These are phyloP conservation scores for Tulasnella sp. DNA, from an alignment of 768 basidiomycete genomes.

Conservation along the genomic window DNA sequence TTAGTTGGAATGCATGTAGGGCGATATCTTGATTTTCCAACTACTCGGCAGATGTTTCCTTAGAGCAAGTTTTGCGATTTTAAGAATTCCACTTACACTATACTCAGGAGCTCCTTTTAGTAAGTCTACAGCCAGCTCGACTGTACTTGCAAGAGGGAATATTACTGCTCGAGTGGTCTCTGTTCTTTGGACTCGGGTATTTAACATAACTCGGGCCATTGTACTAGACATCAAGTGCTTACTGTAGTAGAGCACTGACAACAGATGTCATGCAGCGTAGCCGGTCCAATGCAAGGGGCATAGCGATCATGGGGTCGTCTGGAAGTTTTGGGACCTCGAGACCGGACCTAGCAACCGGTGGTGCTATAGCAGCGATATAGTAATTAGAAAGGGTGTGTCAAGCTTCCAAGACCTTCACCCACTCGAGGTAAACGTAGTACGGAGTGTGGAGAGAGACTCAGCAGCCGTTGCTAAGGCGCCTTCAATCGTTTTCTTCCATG, in stretches of 20 bases:
- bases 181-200: conserved; percentile 28
- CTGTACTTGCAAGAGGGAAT: conserved; percentile 67
- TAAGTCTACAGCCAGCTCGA: neutral
- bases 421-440: conserved; percentile 64
- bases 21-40: conserved; percentile 48
- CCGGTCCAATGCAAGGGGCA: conserved; percentile 65
- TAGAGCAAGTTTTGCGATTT: conserved; percentile 41
- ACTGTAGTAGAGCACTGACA: conserved; percentile 63
- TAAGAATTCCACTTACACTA: conserved; percentile 49
- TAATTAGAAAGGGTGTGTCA: neutral
- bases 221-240: conserved; percentile 25
- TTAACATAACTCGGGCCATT: conserved; percentile 22
- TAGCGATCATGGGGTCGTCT: conserved; percentile 54
- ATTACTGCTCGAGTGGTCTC: conserved; percentile 59
- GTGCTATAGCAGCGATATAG: conserved; percentile 12
- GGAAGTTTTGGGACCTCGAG: conserved; percentile 38
- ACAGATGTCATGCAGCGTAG: conserved; percentile 58
- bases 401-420: conserved; percentile 33
- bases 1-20: conserved; percentile 58
- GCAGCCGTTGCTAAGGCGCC: conserved; percentile 69
- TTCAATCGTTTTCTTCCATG: conserved; percentile 78
- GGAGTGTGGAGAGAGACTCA: conserved; percentile 59
- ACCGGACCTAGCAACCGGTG: conserved; percentile 32
- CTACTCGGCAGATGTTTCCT: neutral
- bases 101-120: conserved; percentile 48